A percentile compares a stretch with the other conserved stretches of the same genome.
phyloP scores from a whole-genome alignment of 129 eudicot genomes.

The Dittrichia graveolens region DNA sequence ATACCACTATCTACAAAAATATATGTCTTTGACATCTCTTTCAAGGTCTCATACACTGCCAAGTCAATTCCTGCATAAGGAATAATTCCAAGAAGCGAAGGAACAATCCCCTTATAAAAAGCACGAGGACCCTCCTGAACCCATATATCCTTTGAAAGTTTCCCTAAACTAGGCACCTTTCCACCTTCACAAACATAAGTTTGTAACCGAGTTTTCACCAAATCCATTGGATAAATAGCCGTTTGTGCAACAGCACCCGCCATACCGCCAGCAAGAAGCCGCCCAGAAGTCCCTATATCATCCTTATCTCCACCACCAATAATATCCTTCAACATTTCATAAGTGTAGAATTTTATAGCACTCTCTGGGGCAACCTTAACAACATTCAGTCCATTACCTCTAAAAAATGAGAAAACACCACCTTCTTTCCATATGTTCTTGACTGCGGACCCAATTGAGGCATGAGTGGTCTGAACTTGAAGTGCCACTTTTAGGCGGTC shows the following conservation, averaged over 20 bases:
- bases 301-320: conserved; percentile 72
- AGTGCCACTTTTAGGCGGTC: conserved; percentile 86
- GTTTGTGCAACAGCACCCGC: conserved; percentile 99
- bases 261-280: conserved; percentile 89
- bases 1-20: conserved; percentile 73
- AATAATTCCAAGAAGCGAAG: conserved; percentile 92
- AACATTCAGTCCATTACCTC: conserved; percentile 90
- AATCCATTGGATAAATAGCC: conserved; percentile 93
- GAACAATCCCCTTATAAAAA: conserved; percentile 80
- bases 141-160: conserved; percentile 77
- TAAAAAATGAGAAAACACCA: conserved; percentile 64
- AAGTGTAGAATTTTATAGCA: conserved; percentile 88
- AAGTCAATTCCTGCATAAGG: conserved; percentile 97
- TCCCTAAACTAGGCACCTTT: conserved; percentile 67
- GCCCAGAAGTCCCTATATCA: conserved; percentile 75
- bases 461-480: conserved; percentile 79
- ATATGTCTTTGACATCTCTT: conserved; percentile 74
- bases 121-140: conserved; percentile 90
- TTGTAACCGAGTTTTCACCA: conserved; percentile 91
- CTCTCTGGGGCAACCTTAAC: conserved; percentile 98
- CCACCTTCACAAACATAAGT: conserved; percentile 71
- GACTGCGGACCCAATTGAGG: conserved; percentile 63
- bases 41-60: conserved; percentile 83
- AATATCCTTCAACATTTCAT: conserved; percentile 66
- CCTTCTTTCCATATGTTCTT: conserved; percentile 78